Evolutionary conservation across 257 asterid genomes (phyloP).

Genomic region (Solanum ahanhuiri): DNA sequence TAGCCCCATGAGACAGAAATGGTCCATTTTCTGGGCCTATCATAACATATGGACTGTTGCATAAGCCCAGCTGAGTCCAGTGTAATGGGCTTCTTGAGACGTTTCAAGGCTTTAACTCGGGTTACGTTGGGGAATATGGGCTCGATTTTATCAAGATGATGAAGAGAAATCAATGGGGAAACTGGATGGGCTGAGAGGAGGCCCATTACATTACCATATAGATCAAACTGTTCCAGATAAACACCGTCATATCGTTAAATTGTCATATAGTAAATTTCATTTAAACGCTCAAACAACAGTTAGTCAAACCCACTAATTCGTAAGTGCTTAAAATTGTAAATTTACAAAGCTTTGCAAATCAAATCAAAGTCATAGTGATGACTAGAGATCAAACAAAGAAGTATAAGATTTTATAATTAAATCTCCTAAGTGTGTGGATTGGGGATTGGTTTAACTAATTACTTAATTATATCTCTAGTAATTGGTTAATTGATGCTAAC

Average conservation of each 20-base stretch:
- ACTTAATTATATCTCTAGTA: not conserved
- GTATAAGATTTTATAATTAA: too few relatives aligned
- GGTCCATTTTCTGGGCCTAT: slow-evolving; percentile 24
- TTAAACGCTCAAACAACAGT: too few relatives aligned
- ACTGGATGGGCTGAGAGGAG: slow-evolving; percentile 38
- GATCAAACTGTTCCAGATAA: slow-evolving; percentile 25
- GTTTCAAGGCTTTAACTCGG: slow-evolving; percentile 17
- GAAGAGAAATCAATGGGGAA: slow-evolving; percentile 35
- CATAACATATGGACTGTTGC: slow-evolving; percentile 50
- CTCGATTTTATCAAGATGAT: slow-evolving; percentile 36
- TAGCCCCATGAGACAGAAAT: slow-evolving; percentile 40
- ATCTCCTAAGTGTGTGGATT: not conserved
- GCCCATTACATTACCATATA: slow-evolving; percentile 27
- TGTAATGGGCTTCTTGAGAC: slow-evolving; percentile 11
- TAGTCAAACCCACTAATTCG: too few relatives aligned
- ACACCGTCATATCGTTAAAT: not conserved
- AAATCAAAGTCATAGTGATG: too few relatives aligned
- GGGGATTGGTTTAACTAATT: not conserved
- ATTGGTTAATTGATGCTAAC: not conserved
- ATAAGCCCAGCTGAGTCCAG: slow-evolving; percentile 34
- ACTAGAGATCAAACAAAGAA: too few relatives aligned
- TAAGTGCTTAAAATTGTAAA: too few relatives aligned
- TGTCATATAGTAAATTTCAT: too few relatives aligned
- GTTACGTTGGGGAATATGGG: slow-evolving; percentile 29
- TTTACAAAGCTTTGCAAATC: too few relatives aligned